Percentiles rank a stretch among this genome's conserved stretches.
Conservation (phyloP, 352 stramenopile genomes). For the Globisporangium yorkense region DNA sequence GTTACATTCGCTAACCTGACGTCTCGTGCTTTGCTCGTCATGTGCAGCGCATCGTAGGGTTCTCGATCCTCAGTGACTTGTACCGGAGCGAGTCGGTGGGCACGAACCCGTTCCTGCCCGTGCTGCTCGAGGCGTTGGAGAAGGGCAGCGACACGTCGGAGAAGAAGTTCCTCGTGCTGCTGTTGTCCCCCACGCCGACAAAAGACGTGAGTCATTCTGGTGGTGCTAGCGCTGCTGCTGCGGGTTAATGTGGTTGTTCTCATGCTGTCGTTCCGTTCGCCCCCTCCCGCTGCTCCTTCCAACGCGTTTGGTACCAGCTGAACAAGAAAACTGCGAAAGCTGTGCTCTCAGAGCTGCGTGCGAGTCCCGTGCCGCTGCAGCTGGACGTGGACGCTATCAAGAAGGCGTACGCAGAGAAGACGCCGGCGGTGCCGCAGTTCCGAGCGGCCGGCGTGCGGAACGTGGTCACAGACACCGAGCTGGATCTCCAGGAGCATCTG, state of each 20-base stretch:
- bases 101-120: slow-evolving; percentile 85
- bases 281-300: slow-evolving; percentile 1
- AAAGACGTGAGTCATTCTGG: slow-evolving; percentile 39
- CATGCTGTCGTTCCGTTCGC: neutral
- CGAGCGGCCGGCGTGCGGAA: slow-evolving; percentile 72
- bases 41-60: slow-evolving; percentile 75
- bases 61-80: slow-evolving; percentile 81
- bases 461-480: slow-evolving; percentile 72
- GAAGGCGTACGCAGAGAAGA: slow-evolving; percentile 68
- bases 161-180: slow-evolving; percentile 72
- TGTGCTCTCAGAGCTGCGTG: slow-evolving; percentile 56
- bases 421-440: slow-evolving; percentile 70
- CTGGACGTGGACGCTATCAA: slow-evolving; percentile 64
- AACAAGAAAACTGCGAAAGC: slow-evolving; percentile 75
- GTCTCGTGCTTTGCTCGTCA: neutral
- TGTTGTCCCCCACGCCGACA: slow-evolving; percentile 43
- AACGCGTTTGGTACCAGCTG: slow-evolving; percentile 13
- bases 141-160: slow-evolving; percentile 63
- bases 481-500: slow-evolving; percentile 77
- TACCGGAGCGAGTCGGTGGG: slow-evolving; percentile 71
- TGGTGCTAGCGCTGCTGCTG: neutral
- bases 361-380: slow-evolving; percentile 35
- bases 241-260: neutral
- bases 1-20: neutral
- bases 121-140: slow-evolving; percentile 82